Conservation (phyloP, 148 eudicot genomes). For the Rhododendron simsii region DNA sequence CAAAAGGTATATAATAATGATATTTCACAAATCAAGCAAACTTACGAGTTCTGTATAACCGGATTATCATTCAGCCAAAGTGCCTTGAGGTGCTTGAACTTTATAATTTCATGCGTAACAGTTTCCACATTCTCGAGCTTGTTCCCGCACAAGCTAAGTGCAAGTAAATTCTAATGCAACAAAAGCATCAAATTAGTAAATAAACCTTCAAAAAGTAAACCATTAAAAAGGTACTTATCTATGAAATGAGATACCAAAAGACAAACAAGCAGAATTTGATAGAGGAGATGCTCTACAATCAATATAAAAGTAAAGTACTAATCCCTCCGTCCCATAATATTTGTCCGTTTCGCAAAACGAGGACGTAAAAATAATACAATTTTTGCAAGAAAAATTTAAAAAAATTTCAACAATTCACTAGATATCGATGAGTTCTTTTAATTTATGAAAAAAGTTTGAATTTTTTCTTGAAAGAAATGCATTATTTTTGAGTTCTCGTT, state of each 20-base stretch:
- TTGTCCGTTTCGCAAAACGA: too few relatives aligned
- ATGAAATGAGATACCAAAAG: not conserved
- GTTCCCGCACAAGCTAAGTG: slow-evolving; percentile 81
- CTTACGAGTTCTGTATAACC: slow-evolving; percentile 55
- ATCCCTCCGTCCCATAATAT: too few relatives aligned
- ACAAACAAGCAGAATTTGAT: not conserved
- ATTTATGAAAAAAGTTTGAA: too few relatives aligned
- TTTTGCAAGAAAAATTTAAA: too few relatives aligned
- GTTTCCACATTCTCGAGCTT: slow-evolving; percentile 53
- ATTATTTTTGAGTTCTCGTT: too few relatives aligned
- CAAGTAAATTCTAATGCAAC: slow-evolving; percentile 57
- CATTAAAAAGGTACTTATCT: not conserved
- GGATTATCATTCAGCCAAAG: slow-evolving; percentile 92
- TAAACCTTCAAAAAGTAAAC: not conserved
- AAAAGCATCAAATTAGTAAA: not conserved
- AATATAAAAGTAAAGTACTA: not conserved
- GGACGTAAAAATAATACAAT: too few relatives aligned
- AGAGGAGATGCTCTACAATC: not conserved
- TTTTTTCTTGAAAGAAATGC: too few relatives aligned
- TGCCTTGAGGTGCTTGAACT: slow-evolving; percentile 68
- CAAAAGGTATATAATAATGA: not conserved
- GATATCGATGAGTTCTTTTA: too few relatives aligned
- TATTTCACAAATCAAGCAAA: not conserved
- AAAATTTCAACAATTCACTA: too few relatives aligned
- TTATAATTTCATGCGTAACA: slow-evolving; percentile 47